Base-by-base conservation (phyloP, 371 early-diverging fungal genomes). In the Umbelopsis sp. region DNA sequence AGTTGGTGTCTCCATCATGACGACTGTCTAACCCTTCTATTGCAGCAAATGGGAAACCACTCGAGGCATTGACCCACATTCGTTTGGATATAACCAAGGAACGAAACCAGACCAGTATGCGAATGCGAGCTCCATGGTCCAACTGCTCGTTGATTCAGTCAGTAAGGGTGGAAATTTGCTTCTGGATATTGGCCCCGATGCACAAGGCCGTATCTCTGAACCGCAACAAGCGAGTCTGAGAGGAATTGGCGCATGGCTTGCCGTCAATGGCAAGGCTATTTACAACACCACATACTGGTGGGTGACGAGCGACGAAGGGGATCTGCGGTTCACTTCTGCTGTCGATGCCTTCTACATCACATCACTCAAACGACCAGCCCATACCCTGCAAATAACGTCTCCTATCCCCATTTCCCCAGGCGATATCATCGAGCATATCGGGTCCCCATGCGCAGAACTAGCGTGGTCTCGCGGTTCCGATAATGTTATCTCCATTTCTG, bases 41-140 rank as follows among this genome's bases (percentile, higher is more conserved):
- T 63, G 57, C 12, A 65, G 79, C 20, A 71, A 72, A n/a, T 80
- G 80, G 80, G 80, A 80, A 69, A 70, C 80, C 0, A 80, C 78
- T 7, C 71, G 80, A 11, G 80, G 80, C 22, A 74, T 80, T 9
- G 80, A 80, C 50, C 80, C 80, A 0, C 72, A 71, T 67, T 80
- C 80, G 11, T 80, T 80, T 52, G 78, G 75, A 10, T 79, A 70
- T 20, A 79, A 79, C 50, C 74, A 68, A 38, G 70, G 69, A 2
- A 79, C 79, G 45, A 63, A 35, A 18, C 66, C 68, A 0, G 69
- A 79, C 12, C 67, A 72, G 41, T 79, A 79, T 35, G 68, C 76
- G n/a, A 46, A 67, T 2, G 66, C 69, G 2, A 51, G 18, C n/a
- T 65, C 65, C 25, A 57, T 79, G n/a, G 18, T 79, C 2, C 68